Conservation (phyloP, 2,329 filamentous ascomycete genomes). For the Dactylellina sp. region DNA sequence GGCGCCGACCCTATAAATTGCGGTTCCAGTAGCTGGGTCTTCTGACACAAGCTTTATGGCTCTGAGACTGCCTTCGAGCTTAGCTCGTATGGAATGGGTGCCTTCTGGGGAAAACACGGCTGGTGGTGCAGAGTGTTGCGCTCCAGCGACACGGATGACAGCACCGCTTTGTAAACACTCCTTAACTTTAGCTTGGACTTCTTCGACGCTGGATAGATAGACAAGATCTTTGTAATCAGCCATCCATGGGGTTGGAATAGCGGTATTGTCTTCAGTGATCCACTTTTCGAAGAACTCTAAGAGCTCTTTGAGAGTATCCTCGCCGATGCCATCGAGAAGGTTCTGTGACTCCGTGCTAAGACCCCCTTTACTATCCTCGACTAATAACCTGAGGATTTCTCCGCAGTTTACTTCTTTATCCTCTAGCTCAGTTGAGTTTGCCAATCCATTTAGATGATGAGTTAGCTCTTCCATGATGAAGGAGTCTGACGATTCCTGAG, state of each 20-base stretch:
- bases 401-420: not conserved
- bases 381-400: not conserved
- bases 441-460: not conserved
- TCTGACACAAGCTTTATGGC: not conserved
- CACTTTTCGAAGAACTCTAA: constrained; percentile 16
- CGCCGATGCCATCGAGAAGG: not conserved
- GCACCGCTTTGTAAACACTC: constrained; percentile 1
- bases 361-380: not conserved
- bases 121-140: constrained; percentile 4
- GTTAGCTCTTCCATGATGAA: constrained; percentile 1
- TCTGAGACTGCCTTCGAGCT: constrained; percentile 5
- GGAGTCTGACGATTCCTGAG: not conserved
- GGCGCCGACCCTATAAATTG: constrained; percentile 5
- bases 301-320: constrained; percentile 1
- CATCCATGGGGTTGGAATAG: constrained; percentile 5
- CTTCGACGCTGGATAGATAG: constrained; percentile 1
- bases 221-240: constrained; percentile 9
- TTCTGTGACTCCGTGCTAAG: not conserved
- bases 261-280: not conserved
- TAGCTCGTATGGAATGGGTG: not conserved
- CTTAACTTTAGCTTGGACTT: constrained; percentile 7
- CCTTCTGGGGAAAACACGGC: constrained; percentile 2
- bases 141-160: constrained; percentile 2
- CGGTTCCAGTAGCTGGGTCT: not conserved
- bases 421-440: not conserved